A percentile compares a stretch with the other conserved stretches of the same genome.
Evolutionary conservation across 768 basidiomycete species (phyloP).

Genomic region (Leucocoprinus birnbaumii): DNA sequence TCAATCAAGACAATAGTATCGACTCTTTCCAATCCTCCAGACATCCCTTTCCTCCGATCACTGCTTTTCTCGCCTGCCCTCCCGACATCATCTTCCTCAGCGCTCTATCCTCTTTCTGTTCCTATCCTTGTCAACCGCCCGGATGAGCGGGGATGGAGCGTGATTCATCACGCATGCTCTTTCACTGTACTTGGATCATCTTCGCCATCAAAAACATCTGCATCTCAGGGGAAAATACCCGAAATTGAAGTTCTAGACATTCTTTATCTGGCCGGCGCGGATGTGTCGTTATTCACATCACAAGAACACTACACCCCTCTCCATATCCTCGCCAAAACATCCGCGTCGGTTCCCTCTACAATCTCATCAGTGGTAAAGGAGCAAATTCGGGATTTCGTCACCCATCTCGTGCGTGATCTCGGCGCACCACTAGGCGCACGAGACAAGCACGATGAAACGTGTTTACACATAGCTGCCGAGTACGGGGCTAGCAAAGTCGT

Average conservation of each 20-base stretch:
- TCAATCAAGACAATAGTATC: constrained; percentile 52
- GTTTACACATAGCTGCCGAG: constrained; percentile 78
- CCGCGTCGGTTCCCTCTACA: constrained; percentile 24
- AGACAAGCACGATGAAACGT: constrained; percentile 70
- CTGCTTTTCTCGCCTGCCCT: constrained; percentile 50
- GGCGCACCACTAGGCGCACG: constrained; percentile 64
- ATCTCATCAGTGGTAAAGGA: constrained; percentile 7
- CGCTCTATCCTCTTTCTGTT: constrained; percentile 42
- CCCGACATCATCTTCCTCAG: constrained; percentile 32
- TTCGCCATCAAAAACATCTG: constrained; percentile 1
- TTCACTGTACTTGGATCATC: constrained; percentile 25
- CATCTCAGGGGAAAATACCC: constrained; percentile 39
- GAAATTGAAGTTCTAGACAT: constrained; percentile 64
- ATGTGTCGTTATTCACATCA: constrained; percentile 65
- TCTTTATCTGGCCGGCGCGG: constrained; percentile 74
- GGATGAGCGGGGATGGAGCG: constrained; percentile 68
- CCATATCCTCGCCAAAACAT: constrained; percentile 55
- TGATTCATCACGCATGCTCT: constrained; percentile 59
- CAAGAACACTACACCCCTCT: constrained; percentile 64
- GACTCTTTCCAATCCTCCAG: constrained; percentile 41
- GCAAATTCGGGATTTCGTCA: constrained; percentile 38
- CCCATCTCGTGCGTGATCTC: constrained; percentile 69
- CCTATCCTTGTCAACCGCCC: constrained; percentile 65
- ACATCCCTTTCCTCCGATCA: constrained; percentile 49
- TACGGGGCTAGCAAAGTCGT: constrained; percentile 65